Conservation (phyloP, 768 basidiomycete species). For the Pisolithus marmoratus region DNA sequence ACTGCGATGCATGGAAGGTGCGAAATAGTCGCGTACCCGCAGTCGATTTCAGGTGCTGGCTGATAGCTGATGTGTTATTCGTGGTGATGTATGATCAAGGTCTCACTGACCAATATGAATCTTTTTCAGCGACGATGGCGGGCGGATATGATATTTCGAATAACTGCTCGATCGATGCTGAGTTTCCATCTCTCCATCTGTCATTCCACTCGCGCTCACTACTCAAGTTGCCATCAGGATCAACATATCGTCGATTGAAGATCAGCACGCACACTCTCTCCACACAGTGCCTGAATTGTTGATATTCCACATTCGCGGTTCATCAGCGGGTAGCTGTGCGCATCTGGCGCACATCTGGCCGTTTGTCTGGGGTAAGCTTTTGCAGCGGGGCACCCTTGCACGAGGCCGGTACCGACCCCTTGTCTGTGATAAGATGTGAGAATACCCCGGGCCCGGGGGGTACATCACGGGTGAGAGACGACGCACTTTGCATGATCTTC, state of each 20-base stretch:
- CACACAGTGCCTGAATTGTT: constrained; percentile 40
- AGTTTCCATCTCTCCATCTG: constrained; percentile 28
- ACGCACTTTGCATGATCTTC: constrained; percentile 53
- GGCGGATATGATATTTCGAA: constrained; percentile 42
- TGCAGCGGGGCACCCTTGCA: constrained; percentile 48
- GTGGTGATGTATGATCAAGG: background rate
- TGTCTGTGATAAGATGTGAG: constrained; percentile 31
- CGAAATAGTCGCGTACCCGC: constrained; percentile 41
- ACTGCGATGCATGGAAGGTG: constrained; percentile 60
- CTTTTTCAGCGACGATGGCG: constrained; percentile 32
- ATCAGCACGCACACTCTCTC: constrained; percentile 42
- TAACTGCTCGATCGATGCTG: constrained; percentile 47
- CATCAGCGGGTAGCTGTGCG: constrained; percentile 38
- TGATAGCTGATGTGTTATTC: constrained; percentile 7
- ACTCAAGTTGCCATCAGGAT: constrained; percentile 32
- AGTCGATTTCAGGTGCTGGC: constrained; percentile 31
- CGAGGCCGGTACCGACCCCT: constrained; percentile 45
- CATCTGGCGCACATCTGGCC: constrained; percentile 47
- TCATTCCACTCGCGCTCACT: constrained; percentile 50
- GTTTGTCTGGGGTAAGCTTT: constrained; percentile 38
- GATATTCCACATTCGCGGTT: constrained; percentile 45
- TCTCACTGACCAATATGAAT: constrained; percentile 40
- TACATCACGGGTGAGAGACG: constrained; percentile 1
- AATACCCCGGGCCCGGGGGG: constrained; percentile 3
- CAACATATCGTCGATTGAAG: constrained; percentile 8